Evolutionary conservation across 805 yeast genomes (phyloP), one percentile per base, ranked within the genome.

Genomic region (Torulaspora maleeae): DNA sequence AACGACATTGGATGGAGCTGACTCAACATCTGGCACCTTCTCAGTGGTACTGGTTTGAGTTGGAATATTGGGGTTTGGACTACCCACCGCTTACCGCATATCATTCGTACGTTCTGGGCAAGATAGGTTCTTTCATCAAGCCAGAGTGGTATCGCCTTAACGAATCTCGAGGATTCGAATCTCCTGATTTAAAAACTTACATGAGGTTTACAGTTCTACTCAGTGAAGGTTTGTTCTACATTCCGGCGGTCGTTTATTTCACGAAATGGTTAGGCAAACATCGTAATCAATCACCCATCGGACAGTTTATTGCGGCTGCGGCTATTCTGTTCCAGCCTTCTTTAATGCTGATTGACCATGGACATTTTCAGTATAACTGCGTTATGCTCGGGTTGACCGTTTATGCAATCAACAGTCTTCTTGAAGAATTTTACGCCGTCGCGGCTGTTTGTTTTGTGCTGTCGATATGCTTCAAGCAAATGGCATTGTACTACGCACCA

Each of bases 1-100:
- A 93, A 64, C 77, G 99, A 53, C 99, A 91, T 64, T 93, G 99
- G 99, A 75, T 93, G 78, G 99, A 93, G 63, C 72, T 91, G 43
- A 91, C 98, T 0, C 79, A 74, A 32, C 79, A 81, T 54, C 63
- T 90, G 39, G 93, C 96, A 0, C 65, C 87, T 1, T 64, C 69
- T 0, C 55, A 83, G 50, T 93, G 99, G 99, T 93, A 93, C 61
- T 86, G 76, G 69, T 88, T 80, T 64, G 96, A 93, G 61, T 72
- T 89, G 36, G 80, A 81, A 54, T 89, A 91, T 69, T 93, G 99
- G 98, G 96, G 98, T 1, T 72, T 93, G 28, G 99, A 93, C 65
- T 93, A 93, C 64, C 99, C 99, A 0, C 98, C 98, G 5, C 70
- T 93, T 50, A 91, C 99, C 0, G 99, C 98, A 0, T 90, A 77